Evolutionary conservation across 1,139 yeast genomes (phyloP).

Genomic region (Debaryomyces sp.): DNA sequence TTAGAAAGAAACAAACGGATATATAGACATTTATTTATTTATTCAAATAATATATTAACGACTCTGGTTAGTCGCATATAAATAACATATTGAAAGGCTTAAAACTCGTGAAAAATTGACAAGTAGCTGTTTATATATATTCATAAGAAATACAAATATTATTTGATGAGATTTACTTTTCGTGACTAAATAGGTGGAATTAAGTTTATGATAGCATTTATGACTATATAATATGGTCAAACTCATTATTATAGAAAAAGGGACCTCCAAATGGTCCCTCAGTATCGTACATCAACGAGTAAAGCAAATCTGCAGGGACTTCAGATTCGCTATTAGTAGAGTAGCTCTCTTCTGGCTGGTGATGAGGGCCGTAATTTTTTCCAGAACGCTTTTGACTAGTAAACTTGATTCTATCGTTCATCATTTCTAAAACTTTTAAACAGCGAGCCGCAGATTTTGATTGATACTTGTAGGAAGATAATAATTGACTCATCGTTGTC

Average conservation of each 20-base stretch:
- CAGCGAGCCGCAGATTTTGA: slow-evolving; percentile 16
- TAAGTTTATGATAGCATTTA: no score
- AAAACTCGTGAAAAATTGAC: no score
- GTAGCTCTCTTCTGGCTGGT: not conserved
- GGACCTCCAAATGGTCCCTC: not conserved
- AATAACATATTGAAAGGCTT: not conserved
- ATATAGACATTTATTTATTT: not conserved
- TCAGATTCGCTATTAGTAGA: not conserved
- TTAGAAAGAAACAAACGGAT: not conserved
- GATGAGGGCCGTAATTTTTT: not conserved
- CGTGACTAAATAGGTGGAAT: no score
- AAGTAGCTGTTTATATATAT: no score
- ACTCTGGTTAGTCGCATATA: not conserved
- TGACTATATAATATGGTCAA: not conserved
- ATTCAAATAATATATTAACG: not conserved
- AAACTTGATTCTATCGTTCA: slow-evolving; percentile 11
- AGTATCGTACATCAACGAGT: not conserved
- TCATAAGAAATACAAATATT: no score
- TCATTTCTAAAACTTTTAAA: slow-evolving; percentile 15
- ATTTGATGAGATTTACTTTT: not conserved
- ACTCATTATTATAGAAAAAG: not conserved
- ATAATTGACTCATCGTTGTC: slow-evolving; percentile 12
- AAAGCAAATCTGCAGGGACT: not conserved
- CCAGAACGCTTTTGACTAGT: not conserved
- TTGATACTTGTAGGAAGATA: slow-evolving; percentile 13